Evolutionary conservation across 2,329 filamentous ascomycete genomes (phyloP).

Genomic region (Stagonosporopsis tanaceti): DNA sequence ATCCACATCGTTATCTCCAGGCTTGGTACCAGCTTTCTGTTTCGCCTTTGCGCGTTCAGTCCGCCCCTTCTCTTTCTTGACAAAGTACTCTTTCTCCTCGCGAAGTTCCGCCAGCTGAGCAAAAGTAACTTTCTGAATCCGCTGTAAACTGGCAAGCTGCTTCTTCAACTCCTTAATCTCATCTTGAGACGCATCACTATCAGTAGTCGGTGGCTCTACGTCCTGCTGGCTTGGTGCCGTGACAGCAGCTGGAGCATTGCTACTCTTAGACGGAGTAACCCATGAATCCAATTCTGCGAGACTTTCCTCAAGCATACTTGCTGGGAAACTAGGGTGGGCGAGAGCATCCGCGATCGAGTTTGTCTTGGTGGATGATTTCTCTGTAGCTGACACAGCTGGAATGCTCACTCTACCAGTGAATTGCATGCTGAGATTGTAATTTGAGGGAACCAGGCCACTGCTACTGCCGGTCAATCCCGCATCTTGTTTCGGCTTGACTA

Average conservation of each 20-base stretch:
- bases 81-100: conserved; percentile 51
- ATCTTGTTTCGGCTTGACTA: conserved; percentile 82
- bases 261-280: conserved; percentile 29
- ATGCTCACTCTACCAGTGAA: conserved; percentile 53
- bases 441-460: conserved; percentile 56
- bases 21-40: conserved; percentile 24
- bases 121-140: conserved; percentile 56
- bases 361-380: conserved; percentile 24
- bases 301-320: conserved; percentile 49
- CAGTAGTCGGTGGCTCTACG: conserved; percentile 5
- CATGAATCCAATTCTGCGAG: conserved; percentile 47
- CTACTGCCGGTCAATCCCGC: conserved; percentile 51
- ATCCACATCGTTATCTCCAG: conserved; percentile 39
- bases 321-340: conserved; percentile 54
- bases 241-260: conserved; percentile 35
- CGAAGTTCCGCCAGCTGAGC: conserved; percentile 54
- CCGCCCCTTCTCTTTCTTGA: conserved; percentile 42
- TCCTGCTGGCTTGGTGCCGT: conserved; percentile 28
- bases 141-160: conserved; percentile 54
- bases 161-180: conserved; percentile 48
- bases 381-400: conserved; percentile 42
- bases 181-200: conserved; percentile 25
- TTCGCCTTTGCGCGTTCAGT: conserved; percentile 33
- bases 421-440: conserved; percentile 72
- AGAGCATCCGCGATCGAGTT: conserved; percentile 52